A percentile compares a stretch with the other conserved stretches of the same genome.
Evolutionary conservation across 768 basidiomycete species (phyloP).

Genomic region (Boletellus ananas): DNA sequence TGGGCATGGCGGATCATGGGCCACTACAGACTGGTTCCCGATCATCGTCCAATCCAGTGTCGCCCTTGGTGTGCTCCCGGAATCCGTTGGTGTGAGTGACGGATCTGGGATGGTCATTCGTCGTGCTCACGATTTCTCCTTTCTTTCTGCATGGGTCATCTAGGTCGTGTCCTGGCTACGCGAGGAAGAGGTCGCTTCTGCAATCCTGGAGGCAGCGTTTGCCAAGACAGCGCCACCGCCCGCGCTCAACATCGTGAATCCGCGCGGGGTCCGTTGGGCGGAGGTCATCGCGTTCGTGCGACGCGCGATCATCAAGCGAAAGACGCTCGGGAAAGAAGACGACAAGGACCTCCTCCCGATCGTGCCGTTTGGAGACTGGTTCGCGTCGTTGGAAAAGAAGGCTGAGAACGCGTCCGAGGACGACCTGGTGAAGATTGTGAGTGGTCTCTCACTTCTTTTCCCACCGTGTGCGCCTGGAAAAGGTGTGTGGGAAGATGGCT

Average conservation of each 20-base stretch:
- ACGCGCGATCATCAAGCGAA: constrained; percentile 12
- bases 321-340: not conserved
- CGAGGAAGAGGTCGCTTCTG: constrained; percentile 34
- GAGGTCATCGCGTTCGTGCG: constrained; percentile 27
- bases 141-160: no score
- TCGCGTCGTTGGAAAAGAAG: constrained; percentile 24
- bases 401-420: constrained; percentile 20
- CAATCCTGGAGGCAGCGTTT: constrained; percentile 30
- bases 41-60: constrained; percentile 37
- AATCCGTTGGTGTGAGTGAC: constrained; percentile 32
- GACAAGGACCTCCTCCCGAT: constrained; percentile 21
- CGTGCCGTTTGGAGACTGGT: constrained; percentile 35
- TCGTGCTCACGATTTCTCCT: not conserved
- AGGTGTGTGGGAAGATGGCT: no score
- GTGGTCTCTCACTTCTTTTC: constrained; percentile 5
- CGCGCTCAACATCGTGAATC: constrained; percentile 38
- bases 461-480: no score
- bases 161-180: constrained; percentile 44
- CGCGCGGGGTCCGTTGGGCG: constrained; percentile 33
- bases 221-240: constrained; percentile 12
- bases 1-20: constrained; percentile 41
- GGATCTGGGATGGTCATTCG: no score
- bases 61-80: constrained; percentile 26
- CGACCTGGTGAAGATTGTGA: constrained; percentile 31
- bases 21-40: constrained; percentile 45